Evolutionary conservation across 495 filamentous ascomycete genomes (phyloP).

Genomic region (Daldinia caldariorum): DNA sequence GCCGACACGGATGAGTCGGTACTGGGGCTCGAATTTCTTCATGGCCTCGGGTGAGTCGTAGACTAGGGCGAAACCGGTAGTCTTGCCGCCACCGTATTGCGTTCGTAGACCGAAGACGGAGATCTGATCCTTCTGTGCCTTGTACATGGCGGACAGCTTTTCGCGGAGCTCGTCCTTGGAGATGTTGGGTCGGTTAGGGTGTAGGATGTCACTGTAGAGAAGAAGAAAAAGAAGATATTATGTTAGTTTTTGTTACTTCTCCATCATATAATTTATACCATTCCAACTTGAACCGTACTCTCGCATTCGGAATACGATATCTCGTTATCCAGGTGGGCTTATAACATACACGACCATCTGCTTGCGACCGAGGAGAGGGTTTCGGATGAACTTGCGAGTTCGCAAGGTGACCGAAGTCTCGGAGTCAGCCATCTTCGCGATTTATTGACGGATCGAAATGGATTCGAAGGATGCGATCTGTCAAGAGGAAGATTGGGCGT

Average conservation of each 20-base stretch:
- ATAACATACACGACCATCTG: conserved; percentile 99
- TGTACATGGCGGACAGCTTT: conserved; percentile 96
- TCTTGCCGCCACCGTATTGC: conserved; percentile 99
- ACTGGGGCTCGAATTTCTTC: conserved; percentile 99
- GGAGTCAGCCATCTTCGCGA: conserved; percentile 84
- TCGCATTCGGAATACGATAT: not conserved
- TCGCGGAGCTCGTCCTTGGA: conserved; percentile 97
- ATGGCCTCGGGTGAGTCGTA: conserved; percentile 96
- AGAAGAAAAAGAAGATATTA: not conserved
- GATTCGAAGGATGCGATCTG: conserved; percentile 36
- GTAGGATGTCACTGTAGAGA: conserved; percentile 89
- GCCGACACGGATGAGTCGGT: conserved; percentile 93
- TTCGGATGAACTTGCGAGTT: conserved; percentile 99
- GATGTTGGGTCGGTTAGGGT: conserved; percentile 97
- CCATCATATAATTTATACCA: too few relatives aligned
- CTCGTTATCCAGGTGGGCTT: conserved; percentile 15
- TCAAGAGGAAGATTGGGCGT: conserved; percentile 22
- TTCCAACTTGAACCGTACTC: too few relatives aligned
- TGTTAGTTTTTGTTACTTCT: conserved; percentile 26
- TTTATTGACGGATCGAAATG: conserved; percentile 25
- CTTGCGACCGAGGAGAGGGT: conserved; percentile 96
- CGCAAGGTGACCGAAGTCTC: conserved; percentile 90
- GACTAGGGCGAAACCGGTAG: conserved; percentile 96
- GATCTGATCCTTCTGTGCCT: conserved; percentile 94
- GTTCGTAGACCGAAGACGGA: conserved; percentile 98